A percentile compares a stretch with the other conserved stretches of the same genome.
These are phyloP conservation scores for Chalciporus sp. DNA, from an alignment of 1,284 basidiomycete genomes.

Conservation along the genomic window DNA sequence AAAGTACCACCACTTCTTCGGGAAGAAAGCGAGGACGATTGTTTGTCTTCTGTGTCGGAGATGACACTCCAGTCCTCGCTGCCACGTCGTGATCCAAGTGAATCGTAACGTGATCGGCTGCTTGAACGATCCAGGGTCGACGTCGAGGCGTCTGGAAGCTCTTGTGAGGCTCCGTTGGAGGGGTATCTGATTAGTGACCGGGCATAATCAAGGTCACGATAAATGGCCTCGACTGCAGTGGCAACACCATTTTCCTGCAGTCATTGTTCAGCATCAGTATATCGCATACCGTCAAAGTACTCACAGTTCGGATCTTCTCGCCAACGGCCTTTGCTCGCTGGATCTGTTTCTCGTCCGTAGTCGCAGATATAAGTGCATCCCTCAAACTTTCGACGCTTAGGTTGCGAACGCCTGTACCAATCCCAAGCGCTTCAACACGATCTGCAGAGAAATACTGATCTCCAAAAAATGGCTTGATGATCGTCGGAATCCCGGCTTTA, in stretches of 20 bases:
- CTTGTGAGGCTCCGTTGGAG: slow-evolving; percentile 37
- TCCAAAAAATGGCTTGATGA: slow-evolving; percentile 97
- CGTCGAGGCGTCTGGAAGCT: slow-evolving; percentile 26
- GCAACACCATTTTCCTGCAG: slow-evolving; percentile 85
- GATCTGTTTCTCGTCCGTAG: slow-evolving; percentile 87
- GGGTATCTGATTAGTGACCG: slow-evolving; percentile 74
- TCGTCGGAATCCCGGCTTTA: slow-evolving; percentile 88
- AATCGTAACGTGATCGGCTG: slow-evolving; percentile 57
- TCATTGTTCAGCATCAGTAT: slow-evolving; percentile 10
- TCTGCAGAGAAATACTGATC: slow-evolving; percentile 98
- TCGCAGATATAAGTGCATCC: slow-evolving; percentile 79
- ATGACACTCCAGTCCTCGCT: slow-evolving; percentile 87
- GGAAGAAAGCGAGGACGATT: slow-evolving; percentile 51
- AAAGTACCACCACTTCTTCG: slow-evolving; percentile 35
- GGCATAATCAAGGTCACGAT: slow-evolving; percentile 90
- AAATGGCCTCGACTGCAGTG: slow-evolving; percentile 88
- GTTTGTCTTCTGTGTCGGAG: slow-evolving; percentile 67
- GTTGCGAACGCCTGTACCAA: slow-evolving; percentile 85
- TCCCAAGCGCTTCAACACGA: slow-evolving; percentile 89
- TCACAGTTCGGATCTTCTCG: slow-evolving; percentile 79
- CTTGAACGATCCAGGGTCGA: slow-evolving; percentile 36
- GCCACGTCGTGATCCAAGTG: slow-evolving; percentile 51
- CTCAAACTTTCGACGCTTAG: slow-evolving; percentile 78
- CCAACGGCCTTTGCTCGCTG: slow-evolving; percentile 82
- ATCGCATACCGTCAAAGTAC: slow-evolving; percentile 24